A percentile compares a stretch with the other conserved stretches of the same genome.
Evolutionary conservation across 2,329 filamentous ascomycete species (phyloP).

Genomic region (Pestalotiopsis sp.): DNA sequence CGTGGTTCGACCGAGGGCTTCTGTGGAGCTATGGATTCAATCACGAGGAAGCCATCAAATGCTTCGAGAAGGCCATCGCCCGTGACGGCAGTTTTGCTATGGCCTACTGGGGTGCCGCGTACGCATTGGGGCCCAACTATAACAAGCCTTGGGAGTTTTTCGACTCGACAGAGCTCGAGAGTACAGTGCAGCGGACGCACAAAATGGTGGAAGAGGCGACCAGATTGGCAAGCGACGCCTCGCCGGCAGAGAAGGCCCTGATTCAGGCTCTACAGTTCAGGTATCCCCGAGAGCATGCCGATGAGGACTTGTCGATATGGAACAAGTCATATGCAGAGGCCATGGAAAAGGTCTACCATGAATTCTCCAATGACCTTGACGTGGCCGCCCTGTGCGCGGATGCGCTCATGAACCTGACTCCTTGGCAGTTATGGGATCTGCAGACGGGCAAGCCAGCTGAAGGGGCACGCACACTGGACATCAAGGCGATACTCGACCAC

Average conservation of each 20-base stretch:
- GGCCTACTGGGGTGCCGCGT: constrained; percentile 73
- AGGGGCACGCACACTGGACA: constrained; percentile 59
- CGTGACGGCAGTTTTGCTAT: constrained; percentile 60
- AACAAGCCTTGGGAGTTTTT: constrained; percentile 79
- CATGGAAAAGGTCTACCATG: constrained; percentile 57
- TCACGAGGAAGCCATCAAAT: constrained; percentile 69
- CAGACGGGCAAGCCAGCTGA: constrained; percentile 57
- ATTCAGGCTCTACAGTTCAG: constrained; percentile 63
- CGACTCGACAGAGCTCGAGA: constrained; percentile 59
- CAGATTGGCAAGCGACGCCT: constrained; percentile 34
- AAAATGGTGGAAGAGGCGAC: constrained; percentile 47
- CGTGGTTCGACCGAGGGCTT: constrained; percentile 74
- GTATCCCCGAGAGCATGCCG: constrained; percentile 56
- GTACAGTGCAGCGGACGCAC: constrained; percentile 50
- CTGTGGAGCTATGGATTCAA: constrained; percentile 78
- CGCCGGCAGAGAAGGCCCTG: constrained; percentile 62
- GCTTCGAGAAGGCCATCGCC: constrained; percentile 63
- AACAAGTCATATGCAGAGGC: constrained; percentile 64
- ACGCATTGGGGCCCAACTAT: constrained; percentile 73
- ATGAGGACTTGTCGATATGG: constrained; percentile 53
- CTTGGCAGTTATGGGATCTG: constrained; percentile 67
- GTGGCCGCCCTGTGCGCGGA: constrained; percentile 67
- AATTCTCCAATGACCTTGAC: constrained; percentile 61
- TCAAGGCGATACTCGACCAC: constrained; percentile 59
- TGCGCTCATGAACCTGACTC: constrained; percentile 66